These are phyloP conservation scores for Spraguea lophii DNA, from an alignment of 371 early-diverging fungal species.

Conservation along the genomic window DNA sequence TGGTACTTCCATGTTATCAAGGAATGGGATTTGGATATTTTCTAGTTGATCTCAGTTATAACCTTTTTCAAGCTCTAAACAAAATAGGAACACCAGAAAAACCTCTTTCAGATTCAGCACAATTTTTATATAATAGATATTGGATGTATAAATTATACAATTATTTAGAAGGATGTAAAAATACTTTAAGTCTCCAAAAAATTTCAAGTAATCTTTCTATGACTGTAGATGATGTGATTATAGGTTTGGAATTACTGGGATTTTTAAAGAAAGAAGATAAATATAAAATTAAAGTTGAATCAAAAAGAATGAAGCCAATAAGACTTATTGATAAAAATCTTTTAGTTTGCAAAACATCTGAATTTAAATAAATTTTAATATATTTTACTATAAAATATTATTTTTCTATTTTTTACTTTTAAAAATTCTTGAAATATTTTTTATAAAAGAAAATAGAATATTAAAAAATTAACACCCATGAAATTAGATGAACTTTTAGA, in stretches of 20 bases:
- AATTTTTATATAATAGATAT: constrained; percentile 25
- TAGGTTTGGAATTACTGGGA: constrained; percentile 21
- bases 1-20: constrained; percentile 35
- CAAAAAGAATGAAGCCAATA: neutral
- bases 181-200: constrained; percentile 10
- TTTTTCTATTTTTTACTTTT: too few species aligned
- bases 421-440: too few species aligned
- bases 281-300: too few species aligned
- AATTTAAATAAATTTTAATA: too few species aligned
- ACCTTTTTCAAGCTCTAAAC: neutral
- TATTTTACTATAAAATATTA: too few species aligned
- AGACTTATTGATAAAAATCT: neutral
- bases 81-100: constrained; percentile 38
- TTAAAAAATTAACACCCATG: too few species aligned
- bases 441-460: too few species aligned
- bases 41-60: constrained; percentile 41
- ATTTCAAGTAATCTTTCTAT: constrained; percentile 22
- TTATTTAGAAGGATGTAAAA: constrained; percentile 1
- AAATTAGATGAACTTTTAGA: too few species aligned
- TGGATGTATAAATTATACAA: constrained; percentile 32
- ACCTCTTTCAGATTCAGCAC: constrained; percentile 35
- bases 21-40: constrained; percentile 33
- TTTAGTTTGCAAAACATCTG: too few species aligned
- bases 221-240: constrained; percentile 26
- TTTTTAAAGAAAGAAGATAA: constrained; percentile 14